Evolutionary conservation across 2,329 filamentous ascomycete genomes (phyloP).

Genomic region (Phialophora expanda): DNA sequence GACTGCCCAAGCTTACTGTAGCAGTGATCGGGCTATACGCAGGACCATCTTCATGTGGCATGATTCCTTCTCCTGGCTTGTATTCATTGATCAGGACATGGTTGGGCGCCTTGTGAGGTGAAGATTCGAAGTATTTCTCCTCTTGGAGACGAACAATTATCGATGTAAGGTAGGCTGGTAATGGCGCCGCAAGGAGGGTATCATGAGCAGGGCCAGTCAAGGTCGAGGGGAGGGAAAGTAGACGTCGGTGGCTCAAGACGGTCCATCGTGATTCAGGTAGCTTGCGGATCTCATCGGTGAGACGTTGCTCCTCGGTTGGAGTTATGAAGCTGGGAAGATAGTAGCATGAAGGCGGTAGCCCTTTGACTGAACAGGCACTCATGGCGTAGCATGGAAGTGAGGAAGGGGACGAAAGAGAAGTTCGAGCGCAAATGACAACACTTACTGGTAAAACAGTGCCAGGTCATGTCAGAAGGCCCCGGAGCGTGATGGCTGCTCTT

Average conservation of each 20-base stretch:
- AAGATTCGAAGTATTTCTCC: constrained; percentile 61
- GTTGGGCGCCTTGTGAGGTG: constrained; percentile 79
- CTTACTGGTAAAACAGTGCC: constrained; percentile 6
- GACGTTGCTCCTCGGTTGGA: constrained; percentile 70
- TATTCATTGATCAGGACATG: constrained; percentile 97
- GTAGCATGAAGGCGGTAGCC: constrained; percentile 70
- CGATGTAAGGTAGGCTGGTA: constrained; percentile 75
- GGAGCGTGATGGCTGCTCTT: neutral
- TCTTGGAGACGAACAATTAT: constrained; percentile 64
- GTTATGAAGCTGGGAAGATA: constrained; percentile 88
- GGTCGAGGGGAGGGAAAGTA: constrained; percentile 88
- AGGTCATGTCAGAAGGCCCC: neutral
- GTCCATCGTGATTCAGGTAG: constrained; percentile 83
- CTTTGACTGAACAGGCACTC: constrained; percentile 54
- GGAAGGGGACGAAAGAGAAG: neutral
- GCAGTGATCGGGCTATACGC: constrained; percentile 89
- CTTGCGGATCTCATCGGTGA: constrained; percentile 70
- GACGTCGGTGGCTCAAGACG: constrained; percentile 80
- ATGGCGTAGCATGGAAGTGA: constrained; percentile 42
- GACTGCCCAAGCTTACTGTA: constrained; percentile 82
- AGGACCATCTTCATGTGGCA: constrained; percentile 91
- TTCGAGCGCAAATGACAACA: neutral
- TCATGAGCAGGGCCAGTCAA: constrained; percentile 68
- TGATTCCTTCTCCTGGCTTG: constrained; percentile 84
- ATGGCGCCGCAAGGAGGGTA: constrained; percentile 70